These are phyloP conservation scores for Cercospora sp. DNA, from an alignment of 2,329 filamentous ascomycete genomes.

Conservation along the genomic window DNA sequence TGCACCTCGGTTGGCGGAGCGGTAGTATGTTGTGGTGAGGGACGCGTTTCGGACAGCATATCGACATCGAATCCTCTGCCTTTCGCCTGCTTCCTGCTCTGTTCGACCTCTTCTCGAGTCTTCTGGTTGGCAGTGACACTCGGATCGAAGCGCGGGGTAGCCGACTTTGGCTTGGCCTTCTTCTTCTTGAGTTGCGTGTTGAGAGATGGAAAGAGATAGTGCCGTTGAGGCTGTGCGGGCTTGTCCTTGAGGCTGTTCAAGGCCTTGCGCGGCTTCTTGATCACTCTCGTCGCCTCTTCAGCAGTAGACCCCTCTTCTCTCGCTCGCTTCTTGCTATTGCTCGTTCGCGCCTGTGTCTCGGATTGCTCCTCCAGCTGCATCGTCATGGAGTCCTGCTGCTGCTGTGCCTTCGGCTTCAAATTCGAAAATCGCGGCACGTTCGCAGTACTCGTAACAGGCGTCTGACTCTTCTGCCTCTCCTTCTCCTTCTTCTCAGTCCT, in stretches of 20 bases:
- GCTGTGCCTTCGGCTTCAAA: background rate
- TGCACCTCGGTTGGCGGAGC: background rate
- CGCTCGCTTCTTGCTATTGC: background rate
- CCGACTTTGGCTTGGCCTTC: background rate
- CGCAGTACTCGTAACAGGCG: background rate
- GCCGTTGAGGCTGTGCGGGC: background rate
- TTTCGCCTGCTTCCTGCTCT: conserved; percentile 2
- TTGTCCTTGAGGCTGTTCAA: conserved; percentile 3
- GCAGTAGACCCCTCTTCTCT: background rate
- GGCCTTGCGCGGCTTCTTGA: conserved; percentile 13
- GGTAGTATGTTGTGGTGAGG: background rate
- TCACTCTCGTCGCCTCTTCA: background rate
- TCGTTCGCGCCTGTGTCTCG: background rate
- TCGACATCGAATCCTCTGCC: conserved; percentile 3
- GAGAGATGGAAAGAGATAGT: conserved; percentile 6
- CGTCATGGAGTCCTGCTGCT: background rate
- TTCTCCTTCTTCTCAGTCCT: conserved; percentile 8
- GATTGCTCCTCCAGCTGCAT: background rate
- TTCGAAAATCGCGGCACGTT: background rate
- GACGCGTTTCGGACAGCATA: background rate
- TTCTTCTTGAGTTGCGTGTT: conserved; percentile 3
- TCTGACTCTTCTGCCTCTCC: conserved; percentile 3
- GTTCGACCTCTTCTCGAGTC: background rate
- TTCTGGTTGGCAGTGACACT: background rate
- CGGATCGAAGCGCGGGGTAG: background rate